Base-by-base conservation (phyloP, 2,329 filamentous ascomycete genomes). In the Talaromyces sp. region DNA sequence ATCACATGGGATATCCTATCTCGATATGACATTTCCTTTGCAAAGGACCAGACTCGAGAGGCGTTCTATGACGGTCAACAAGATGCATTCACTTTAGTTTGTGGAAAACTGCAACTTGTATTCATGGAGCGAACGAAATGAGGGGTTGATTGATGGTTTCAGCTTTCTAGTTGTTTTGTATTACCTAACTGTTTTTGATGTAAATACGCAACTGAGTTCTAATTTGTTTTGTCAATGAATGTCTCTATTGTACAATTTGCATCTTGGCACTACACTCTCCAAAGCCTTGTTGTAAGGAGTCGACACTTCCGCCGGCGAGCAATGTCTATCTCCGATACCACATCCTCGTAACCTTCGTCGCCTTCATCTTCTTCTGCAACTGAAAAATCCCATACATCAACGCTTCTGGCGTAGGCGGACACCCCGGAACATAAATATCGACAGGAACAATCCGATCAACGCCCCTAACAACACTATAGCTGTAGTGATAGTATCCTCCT, bases 401-500 rank as follows among this genome's bases (percentile, higher is more conserved):
- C 19, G 83, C 83, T 71, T 85, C 83, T 29, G 79, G 76, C 4
- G 83, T 84, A 0, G 83, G 83, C 31, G 83, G 83, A 38, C 90
- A 93, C 1, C 90, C 90, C 27, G 90, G 90, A 3, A 93, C 89
- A 75, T 92, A 93, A 53, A 93, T 86, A 77, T 93, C 91, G 65
- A 93, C 91, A 4, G 91, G 91, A 31, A 92, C 87, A 74, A 93
- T 88, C 63, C 91, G 81, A 78, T 93, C 91, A 72, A 89, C 91
- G 6, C 90, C 90, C 64, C 91, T 84, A 53, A 89, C 87, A 49
- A 93, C 91, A 70, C 84, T 87, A 81, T 94, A 94, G 78, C 88
- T 91, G 81, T 94, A 93, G 80, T 94, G 91, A 78, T 94, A 93
- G 81, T 94, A 94, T 63, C 91, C 91, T 68, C 91, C 91, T 61